These are phyloP conservation scores for Ophiostoma australiae DNA, from an alignment of 2,329 filamentous ascomycete species.

Conservation along the genomic window DNA sequence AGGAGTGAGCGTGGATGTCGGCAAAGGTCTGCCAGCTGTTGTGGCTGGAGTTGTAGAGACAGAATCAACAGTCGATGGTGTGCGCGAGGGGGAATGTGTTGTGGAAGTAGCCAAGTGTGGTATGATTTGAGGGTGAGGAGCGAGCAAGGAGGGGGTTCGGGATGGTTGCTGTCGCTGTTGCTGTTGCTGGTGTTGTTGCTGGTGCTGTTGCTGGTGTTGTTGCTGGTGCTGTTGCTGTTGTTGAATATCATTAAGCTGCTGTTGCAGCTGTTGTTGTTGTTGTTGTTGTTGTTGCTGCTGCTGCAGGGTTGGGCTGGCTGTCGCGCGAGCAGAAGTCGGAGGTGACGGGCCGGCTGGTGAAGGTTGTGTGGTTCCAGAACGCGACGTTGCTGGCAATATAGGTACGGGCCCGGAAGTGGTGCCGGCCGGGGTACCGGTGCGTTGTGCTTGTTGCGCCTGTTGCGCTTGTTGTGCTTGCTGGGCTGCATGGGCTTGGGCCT, in stretches of 20 bases:
- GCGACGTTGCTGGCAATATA: slow-evolving; percentile 18
- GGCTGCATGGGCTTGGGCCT: slow-evolving; percentile 6
- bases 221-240: slow-evolving; percentile 13
- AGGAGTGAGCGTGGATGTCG: background rate
- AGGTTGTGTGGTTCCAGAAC: background rate
- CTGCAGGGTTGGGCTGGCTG: slow-evolving; percentile 9
- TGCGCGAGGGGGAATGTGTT: background rate
- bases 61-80: background rate
- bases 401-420: slow-evolving; percentile 13
- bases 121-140: background rate
- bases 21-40: background rate
- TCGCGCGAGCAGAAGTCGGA: background rate
- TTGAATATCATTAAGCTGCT: too few species aligned
- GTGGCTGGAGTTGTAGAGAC: background rate
- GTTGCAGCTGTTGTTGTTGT: slow-evolving; percentile 10
- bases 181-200: slow-evolving; percentile 5
- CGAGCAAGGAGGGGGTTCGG: slow-evolving; percentile 3
- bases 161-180: slow-evolving; percentile 6
- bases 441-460: slow-evolving; percentile 11
- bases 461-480: background rate
- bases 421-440: background rate
- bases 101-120: background rate
- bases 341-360: slow-evolving; percentile 2
- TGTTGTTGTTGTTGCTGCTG: slow-evolving; percentile 11
- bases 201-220: slow-evolving; percentile 11